Percentiles rank a stretch among this genome's conserved stretches.
Evolutionary conservation across 164 flowering plant species (phyloP).

Genomic region (Santalum album): DNA sequence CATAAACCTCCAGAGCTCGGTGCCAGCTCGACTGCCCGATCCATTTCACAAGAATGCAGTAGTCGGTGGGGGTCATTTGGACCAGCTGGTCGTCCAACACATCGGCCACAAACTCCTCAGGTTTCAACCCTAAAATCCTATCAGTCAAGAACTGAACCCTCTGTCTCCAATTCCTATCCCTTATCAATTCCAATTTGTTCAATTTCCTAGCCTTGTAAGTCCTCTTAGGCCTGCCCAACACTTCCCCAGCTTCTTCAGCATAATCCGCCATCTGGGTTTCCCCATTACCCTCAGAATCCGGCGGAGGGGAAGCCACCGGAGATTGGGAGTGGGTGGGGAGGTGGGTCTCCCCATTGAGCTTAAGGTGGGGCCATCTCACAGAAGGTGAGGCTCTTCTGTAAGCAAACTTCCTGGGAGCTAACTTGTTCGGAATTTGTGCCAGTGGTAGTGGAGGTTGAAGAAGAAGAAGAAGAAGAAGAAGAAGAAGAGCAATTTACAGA

Average conservation of each 20-base stretch:
- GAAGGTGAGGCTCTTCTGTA: constrained; percentile 77
- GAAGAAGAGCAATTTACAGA: background rate
- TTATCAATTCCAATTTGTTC: constrained; percentile 70
- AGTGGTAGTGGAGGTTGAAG: background rate
- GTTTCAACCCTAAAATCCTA: constrained; percentile 43
- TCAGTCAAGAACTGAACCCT: constrained; percentile 68
- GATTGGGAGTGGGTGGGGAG: constrained; percentile 13
- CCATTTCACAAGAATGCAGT: constrained; percentile 78
- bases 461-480: constrained; percentile 1
- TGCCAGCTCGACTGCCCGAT: constrained; percentile 81
- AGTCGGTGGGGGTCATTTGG: constrained; percentile 92
- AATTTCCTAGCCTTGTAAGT: constrained; percentile 64
- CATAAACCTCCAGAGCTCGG: constrained; percentile 81
- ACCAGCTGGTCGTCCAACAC: constrained; percentile 64
- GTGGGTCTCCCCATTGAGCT: constrained; percentile 25
- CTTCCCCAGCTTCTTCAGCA: too few species aligned
- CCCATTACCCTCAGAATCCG: constrained; percentile 4
- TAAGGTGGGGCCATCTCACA: constrained; percentile 80
- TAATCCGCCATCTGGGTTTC: constrained; percentile 7
- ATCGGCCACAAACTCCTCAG: constrained; percentile 71
- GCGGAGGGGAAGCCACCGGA: background rate
- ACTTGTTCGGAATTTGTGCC: background rate
- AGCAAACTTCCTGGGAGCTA: constrained; percentile 32
- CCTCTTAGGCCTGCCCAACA: constrained; percentile 28
- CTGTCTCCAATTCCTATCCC: constrained; percentile 85